Evolutionary conservation across 192 early-diverging fungal genomes (phyloP).

Genomic region (Coemansia aciculifera): DNA sequence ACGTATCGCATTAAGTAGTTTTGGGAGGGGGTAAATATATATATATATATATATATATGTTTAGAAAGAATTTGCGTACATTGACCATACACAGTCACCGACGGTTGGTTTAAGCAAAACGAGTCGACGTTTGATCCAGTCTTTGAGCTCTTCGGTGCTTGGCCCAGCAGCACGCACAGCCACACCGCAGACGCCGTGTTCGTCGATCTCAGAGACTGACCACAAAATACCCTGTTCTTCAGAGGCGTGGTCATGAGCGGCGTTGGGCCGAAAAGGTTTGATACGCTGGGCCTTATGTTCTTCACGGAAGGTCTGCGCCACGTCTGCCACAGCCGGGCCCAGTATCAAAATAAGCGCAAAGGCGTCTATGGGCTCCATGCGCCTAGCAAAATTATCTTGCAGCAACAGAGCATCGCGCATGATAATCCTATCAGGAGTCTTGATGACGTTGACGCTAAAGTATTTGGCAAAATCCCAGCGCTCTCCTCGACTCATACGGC

Average conservation of each 20-base stretch:
- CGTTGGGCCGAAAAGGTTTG: constrained; percentile 19
- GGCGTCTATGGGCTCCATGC: constrained; percentile 17
- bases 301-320: constrained; percentile 20
- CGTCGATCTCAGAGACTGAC: constrained; percentile 48
- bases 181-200: constrained; percentile 23
- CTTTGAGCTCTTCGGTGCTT: constrained; percentile 29
- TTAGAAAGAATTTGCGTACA: constrained; percentile 40
- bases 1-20: constrained; percentile 70
- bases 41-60: background rate
- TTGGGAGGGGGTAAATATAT: background rate
- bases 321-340: constrained; percentile 16
- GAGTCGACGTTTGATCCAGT: constrained; percentile 35
- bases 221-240: constrained; percentile 23
- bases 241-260: background rate
- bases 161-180: constrained; percentile 39
- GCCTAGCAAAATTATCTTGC: constrained; percentile 1
- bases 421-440: background rate
- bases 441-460: constrained; percentile 53
- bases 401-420: constrained; percentile 45
- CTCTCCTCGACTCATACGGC: constrained; percentile 72
- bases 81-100: constrained; percentile 49
- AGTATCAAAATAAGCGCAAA: constrained; percentile 44
- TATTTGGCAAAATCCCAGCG: constrained; percentile 68
- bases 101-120: constrained; percentile 13
- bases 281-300: constrained; percentile 34